phyloP scores from a whole-genome alignment of 2,329 filamentous ascomycete genomes.

The Pestalotiopsis sp. region DNA sequence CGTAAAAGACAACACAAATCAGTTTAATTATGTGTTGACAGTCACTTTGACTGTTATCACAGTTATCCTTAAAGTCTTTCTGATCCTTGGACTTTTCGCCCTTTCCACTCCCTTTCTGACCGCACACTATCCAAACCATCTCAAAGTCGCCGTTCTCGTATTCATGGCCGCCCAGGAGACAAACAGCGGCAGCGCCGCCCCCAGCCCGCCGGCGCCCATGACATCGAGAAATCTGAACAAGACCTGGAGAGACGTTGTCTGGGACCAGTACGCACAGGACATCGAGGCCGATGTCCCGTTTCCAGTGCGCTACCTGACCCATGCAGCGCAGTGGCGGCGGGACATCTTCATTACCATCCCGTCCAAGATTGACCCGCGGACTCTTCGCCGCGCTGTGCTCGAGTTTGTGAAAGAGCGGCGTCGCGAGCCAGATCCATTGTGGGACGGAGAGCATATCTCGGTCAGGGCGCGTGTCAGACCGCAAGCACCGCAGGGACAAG shows the following conservation, averaged over 20 bases:
- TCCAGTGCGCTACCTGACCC: conserved; percentile 1
- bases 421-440: not conserved
- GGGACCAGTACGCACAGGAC: not conserved
- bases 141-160: not conserved
- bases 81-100: too few relatives aligned
- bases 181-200: not conserved
- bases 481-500: not conserved
- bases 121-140: not conserved
- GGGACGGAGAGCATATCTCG: conserved; percentile 5
- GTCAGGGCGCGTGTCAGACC: not conserved
- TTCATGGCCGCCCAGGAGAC: not conserved
- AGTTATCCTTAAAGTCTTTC: too few relatives aligned
- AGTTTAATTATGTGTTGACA: too few relatives aligned
- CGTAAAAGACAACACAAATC: too few relatives aligned
- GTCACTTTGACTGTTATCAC: too few relatives aligned
- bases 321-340: not conserved
- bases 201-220: not conserved
- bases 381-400: not conserved
- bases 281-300: not conserved
- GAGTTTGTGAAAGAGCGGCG: not conserved
- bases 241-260: conserved; percentile 3
- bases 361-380: not conserved
- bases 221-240: conserved; percentile 1
- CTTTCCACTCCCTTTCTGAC: too few relatives aligned
- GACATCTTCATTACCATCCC: conserved; percentile 1